phyloP scores from a whole-genome alignment of 2,329 filamentous ascomycete genomes.

The Stagonosporopsis rhizophila region DNA sequence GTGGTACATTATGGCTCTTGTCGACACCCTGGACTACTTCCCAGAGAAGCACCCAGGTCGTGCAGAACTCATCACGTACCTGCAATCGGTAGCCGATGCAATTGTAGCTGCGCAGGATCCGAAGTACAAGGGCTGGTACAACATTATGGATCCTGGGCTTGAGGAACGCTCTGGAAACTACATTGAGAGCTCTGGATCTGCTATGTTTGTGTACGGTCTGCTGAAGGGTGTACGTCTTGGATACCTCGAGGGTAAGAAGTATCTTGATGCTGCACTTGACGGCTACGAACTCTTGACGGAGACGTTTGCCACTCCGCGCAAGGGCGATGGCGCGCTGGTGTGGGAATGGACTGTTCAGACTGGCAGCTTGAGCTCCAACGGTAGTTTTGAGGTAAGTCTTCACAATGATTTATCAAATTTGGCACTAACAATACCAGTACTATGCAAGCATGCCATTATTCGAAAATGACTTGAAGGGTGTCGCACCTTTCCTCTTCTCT shows the following conservation, averaged over 20 bases:
- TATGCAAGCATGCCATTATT: conserved; percentile 30
- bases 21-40: conserved; percentile 55
- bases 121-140: conserved; percentile 61
- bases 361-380: conserved; percentile 22
- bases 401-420: neutral
- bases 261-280: conserved; percentile 14
- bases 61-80: conserved; percentile 37
- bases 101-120: conserved; percentile 46
- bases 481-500: conserved; percentile 28
- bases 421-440: conserved; percentile 17
- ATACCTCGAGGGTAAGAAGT: conserved; percentile 17
- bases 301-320: conserved; percentile 15
- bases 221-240: conserved; percentile 49
- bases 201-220: conserved; percentile 64
- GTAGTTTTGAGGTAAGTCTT: conserved; percentile 18
- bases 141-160: conserved; percentile 59
- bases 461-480: conserved; percentile 31
- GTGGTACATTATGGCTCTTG: conserved; percentile 61
- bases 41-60: conserved; percentile 18
- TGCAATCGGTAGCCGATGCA: conserved; percentile 32
- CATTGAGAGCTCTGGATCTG: conserved; percentile 64
- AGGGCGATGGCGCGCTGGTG: conserved; percentile 15
- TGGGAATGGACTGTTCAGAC: conserved; percentile 22
- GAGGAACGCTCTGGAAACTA: conserved; percentile 59
- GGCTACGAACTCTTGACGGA: conserved; percentile 21